phyloP scores from a whole-genome alignment of 805 yeast genomes.

The Metschnikowia henanensis region DNA sequence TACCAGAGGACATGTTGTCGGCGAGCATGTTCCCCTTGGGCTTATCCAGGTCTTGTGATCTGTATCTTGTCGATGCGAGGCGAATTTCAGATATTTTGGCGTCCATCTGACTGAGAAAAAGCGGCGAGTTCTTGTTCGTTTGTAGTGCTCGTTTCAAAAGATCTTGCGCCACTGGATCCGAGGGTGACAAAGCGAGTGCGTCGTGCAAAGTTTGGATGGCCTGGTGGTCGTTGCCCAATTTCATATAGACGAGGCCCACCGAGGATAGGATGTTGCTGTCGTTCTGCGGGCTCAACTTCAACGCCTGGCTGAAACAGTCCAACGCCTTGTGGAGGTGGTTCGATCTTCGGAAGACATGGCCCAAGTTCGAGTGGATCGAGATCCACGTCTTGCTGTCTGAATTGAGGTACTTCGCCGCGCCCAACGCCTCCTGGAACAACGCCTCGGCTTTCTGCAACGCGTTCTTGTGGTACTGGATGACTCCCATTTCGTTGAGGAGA shows the following conservation, averaged over 20 bases:
- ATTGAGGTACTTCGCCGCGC: slow-evolving; percentile 64
- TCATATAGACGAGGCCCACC: slow-evolving; percentile 79
- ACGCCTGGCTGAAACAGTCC: slow-evolving; percentile 72
- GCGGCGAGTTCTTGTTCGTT: slow-evolving; percentile 38
- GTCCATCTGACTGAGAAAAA: slow-evolving; percentile 15
- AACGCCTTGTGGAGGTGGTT: slow-evolving; percentile 66
- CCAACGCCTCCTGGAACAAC: slow-evolving; percentile 67
- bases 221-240: slow-evolving; percentile 57
- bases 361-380: slow-evolving; percentile 82
- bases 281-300: slow-evolving; percentile 67
- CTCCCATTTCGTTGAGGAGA: slow-evolving; percentile 89
- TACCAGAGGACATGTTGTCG: slow-evolving; percentile 12
- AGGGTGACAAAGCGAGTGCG: slow-evolving; percentile 75
- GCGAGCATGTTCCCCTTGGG: slow-evolving; percentile 1
- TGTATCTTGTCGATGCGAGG: not conserved
- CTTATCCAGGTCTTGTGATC: slow-evolving; percentile 1
- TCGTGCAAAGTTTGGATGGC: slow-evolving; percentile 80
- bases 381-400: slow-evolving; percentile 83
- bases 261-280: slow-evolving; percentile 74
- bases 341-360: slow-evolving; percentile 79
- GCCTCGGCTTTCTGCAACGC: slow-evolving; percentile 69
- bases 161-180: slow-evolving; percentile 84
- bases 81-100: slow-evolving; percentile 12
- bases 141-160: slow-evolving; percentile 77
- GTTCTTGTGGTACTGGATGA: slow-evolving; percentile 75